Conservation (phyloP, 257 asterid species). For the Solanum chmielewskii region DNA sequence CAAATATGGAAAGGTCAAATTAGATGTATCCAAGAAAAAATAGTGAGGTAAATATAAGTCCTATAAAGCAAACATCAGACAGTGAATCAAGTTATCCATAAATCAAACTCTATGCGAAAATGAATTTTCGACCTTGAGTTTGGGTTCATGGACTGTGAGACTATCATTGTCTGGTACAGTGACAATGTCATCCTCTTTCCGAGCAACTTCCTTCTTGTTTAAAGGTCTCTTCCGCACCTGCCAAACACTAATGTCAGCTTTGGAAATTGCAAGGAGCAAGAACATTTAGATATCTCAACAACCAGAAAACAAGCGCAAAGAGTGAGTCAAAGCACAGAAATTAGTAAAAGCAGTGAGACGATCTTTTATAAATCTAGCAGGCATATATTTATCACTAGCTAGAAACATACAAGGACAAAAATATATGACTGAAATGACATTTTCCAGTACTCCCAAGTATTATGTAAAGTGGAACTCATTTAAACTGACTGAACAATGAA, state of each 20-base stretch:
- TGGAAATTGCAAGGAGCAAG: not conserved
- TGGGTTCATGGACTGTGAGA: slow-evolving; percentile 89
- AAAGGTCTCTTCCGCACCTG: slow-evolving; percentile 99
- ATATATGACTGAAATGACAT: not conserved
- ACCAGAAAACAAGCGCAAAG: not conserved
- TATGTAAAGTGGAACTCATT: not conserved
- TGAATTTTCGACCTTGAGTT: slow-evolving; percentile 54
- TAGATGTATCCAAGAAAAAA: not conserved
- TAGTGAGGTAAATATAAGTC: not conserved
- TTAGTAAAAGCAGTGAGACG: not conserved
- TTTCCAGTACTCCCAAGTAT: not conserved
- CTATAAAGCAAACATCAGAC: not conserved
- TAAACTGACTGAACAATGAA: not conserved
- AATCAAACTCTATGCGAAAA: not conserved
- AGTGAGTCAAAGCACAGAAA: not conserved
- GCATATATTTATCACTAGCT: not conserved
- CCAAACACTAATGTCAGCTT: slow-evolving; percentile 1
- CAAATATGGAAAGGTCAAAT: not conserved
- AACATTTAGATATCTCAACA: not conserved
- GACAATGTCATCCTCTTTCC: slow-evolving; percentile 93
- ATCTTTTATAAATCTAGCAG: not conserved
- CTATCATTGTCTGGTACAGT: slow-evolving; percentile 67
- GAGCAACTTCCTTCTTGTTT: slow-evolving; percentile 84
- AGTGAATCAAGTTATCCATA: not conserved
- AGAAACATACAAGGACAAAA: not conserved